phyloP scores from a whole-genome alignment of 179 eudicot species.

The Dionaea muscipula region DNA sequence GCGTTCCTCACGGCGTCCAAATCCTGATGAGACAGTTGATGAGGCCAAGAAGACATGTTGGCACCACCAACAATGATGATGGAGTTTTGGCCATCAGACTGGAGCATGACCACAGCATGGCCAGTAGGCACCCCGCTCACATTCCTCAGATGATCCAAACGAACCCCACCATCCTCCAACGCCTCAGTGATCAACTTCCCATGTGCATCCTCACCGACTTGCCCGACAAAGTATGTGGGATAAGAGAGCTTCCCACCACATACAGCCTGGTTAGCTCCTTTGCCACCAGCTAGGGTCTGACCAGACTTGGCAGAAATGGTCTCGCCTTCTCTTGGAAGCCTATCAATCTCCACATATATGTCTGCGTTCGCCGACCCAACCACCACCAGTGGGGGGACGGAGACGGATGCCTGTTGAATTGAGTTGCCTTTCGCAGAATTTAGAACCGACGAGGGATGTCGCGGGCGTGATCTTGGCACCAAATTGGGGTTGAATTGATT shows the following conservation, averaged over 20 bases:
- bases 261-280: conserved; percentile 91
- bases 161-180: conserved; percentile 58
- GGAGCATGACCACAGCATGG: conserved; percentile 94
- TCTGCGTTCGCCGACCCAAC: conserved; percentile 96
- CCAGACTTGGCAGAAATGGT: conserved; percentile 66
- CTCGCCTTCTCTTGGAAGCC: conserved; percentile 71
- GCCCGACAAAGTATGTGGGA: conserved; percentile 78
- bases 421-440: conserved; percentile 29
- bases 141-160: conserved; percentile 33
- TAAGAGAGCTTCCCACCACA: conserved; percentile 56
- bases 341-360: conserved; percentile 69
- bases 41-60: conserved; percentile 67
- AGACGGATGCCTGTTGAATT: conserved; percentile 5
- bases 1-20: conserved; percentile 57
- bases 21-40: conserved; percentile 26
- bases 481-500: no score
- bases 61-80: conserved; percentile 90
- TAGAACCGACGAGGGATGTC: conserved; percentile 23
- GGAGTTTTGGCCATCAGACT: conserved; percentile 69
- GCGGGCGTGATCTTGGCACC: no score
- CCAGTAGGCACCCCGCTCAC: conserved; percentile 69
- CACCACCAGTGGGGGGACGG: conserved; percentile 53
- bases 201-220: conserved; percentile 74
- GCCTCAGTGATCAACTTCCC: conserved; percentile 63
- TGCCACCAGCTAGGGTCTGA: conserved; percentile 82